Evolutionary conservation across 2,329 filamentous ascomycete genomes (phyloP).

Genomic region (Penicillium sumatraense): DNA sequence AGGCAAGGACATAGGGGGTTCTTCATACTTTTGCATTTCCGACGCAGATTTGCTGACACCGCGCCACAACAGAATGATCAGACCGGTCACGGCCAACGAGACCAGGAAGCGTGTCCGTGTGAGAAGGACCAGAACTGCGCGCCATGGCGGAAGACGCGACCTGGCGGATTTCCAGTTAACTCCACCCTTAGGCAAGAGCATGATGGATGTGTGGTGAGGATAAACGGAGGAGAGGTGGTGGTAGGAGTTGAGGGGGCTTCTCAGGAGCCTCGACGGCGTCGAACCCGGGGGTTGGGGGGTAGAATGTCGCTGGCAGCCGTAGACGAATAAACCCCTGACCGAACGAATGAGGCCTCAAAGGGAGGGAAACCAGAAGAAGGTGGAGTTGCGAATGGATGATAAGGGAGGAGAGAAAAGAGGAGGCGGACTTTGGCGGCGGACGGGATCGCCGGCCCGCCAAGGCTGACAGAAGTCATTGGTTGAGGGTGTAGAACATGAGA

Average conservation of each 20-base stretch:
- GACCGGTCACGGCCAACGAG: conserved; percentile 69
- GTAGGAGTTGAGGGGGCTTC: conserved; percentile 2
- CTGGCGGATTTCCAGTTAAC: conserved; percentile 91
- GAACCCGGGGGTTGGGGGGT: conserved; percentile 21
- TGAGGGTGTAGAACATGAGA: too few relatives aligned
- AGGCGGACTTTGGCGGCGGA: conserved; percentile 7
- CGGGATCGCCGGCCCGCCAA: conserved; percentile 27
- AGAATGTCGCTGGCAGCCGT: conserved; percentile 19
- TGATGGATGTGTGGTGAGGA: conserved; percentile 46
- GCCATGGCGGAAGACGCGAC: conserved; percentile 75
- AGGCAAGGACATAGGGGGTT: background rate
- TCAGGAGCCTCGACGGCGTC: conserved; percentile 24
- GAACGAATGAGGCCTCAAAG: conserved; percentile 31
- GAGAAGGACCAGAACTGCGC: conserved; percentile 71
- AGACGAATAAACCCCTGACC: conserved; percentile 26
- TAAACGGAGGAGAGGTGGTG: conserved; percentile 1
- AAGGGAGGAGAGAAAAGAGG: conserved; percentile 22
- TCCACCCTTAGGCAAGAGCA: conserved; percentile 90
- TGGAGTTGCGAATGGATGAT: conserved; percentile 5
- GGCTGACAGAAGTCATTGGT: conserved; percentile 3
- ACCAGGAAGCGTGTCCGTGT: conserved; percentile 79
- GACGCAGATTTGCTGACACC: conserved; percentile 78
- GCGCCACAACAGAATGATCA: conserved; percentile 84
- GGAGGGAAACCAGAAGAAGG: conserved; percentile 9
- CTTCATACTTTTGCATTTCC: conserved; percentile 84